A percentile compares a stretch with the other conserved stretches of the same genome.
These are phyloP conservation scores for Ascochyta lentis DNA, from an alignment of 2,329 filamentous ascomycete species.

Conservation along the genomic window DNA sequence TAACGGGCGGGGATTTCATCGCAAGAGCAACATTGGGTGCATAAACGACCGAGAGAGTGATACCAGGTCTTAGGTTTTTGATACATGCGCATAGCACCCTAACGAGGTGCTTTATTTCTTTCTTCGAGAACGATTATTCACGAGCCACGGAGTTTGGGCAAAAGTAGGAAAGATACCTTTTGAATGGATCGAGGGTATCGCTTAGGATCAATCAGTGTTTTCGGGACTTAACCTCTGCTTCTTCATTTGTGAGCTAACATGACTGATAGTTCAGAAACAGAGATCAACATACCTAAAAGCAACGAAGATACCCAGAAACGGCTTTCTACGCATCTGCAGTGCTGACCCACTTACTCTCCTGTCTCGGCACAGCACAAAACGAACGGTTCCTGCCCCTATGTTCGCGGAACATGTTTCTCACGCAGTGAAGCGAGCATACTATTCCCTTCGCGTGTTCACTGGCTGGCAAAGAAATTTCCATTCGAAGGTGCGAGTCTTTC, in stretches of 20 bases:
- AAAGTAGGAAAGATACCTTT: constrained; percentile 17
- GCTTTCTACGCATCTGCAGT: too few relatives aligned
- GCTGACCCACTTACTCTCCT: too few relatives aligned
- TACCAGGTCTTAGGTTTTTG: not conserved
- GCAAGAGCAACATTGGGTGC: not conserved
- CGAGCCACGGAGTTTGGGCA: constrained; percentile 24
- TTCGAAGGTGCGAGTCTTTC: too few relatives aligned
- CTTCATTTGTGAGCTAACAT: not conserved
- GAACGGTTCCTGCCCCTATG: too few relatives aligned
- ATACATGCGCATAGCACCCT: not conserved
- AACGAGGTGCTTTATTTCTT: not conserved
- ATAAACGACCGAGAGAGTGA: not conserved
- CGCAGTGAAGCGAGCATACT: too few relatives aligned
- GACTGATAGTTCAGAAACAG: too few relatives aligned
- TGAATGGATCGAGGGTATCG: not conserved
- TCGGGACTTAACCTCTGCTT: not conserved
- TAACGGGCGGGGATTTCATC: not conserved
- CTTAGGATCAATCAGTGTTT: constrained; percentile 13
- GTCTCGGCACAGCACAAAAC: too few relatives aligned
- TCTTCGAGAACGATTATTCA: not conserved
- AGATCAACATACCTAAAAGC: not conserved
- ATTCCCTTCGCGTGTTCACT: too few relatives aligned
- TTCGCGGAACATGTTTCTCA: too few relatives aligned
- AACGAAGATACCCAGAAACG: too few relatives aligned
- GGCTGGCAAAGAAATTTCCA: too few relatives aligned